phyloP scores from a whole-genome alignment of 2,329 filamentous ascomycete species.

The Neofusicoccum kwambonambiense region DNA sequence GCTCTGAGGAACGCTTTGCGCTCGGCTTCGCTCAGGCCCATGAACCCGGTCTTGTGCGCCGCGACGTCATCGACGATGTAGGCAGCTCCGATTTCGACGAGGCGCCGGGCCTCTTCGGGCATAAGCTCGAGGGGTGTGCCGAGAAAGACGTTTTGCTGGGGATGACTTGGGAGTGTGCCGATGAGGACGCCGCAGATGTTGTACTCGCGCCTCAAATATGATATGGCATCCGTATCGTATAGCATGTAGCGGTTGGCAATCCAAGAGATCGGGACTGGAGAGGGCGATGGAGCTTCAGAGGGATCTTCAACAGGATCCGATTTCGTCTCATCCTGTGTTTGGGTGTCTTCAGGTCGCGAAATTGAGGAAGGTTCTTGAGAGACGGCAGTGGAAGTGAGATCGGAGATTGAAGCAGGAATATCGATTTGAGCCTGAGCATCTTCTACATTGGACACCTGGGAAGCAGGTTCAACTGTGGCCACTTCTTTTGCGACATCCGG shows the following conservation, averaged over 20 bases:
- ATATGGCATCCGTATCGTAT: constrained; percentile 80
- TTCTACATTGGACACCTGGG: constrained; percentile 1
- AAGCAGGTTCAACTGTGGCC: background rate
- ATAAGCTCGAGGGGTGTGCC: constrained; percentile 86
- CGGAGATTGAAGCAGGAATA: background rate
- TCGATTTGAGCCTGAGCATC: constrained; percentile 4
- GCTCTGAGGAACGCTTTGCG: constrained; percentile 61
- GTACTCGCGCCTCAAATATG: constrained; percentile 73
- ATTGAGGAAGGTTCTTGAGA: background rate
- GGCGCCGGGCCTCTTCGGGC: constrained; percentile 80
- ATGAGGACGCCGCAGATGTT: constrained; percentile 83
- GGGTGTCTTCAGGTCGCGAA: background rate
- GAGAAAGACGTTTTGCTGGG: constrained; percentile 92
- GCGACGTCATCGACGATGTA: constrained; percentile 77
- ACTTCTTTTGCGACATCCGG: background rate
- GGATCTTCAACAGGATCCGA: background rate
- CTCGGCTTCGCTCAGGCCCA: constrained; percentile 49
- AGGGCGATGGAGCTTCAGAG: constrained; percentile 32
- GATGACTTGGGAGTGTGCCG: constrained; percentile 85
- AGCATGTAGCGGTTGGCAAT: constrained; percentile 81
- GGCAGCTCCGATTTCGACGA: constrained; percentile 74
- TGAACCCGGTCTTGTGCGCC: constrained; percentile 66
- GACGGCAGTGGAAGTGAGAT: background rate
- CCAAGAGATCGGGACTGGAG: constrained; percentile 73
- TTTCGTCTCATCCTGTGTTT: background rate